Base-by-base conservation (phyloP, 371 early-diverging fungal species). In the Circinella minor region DNA sequence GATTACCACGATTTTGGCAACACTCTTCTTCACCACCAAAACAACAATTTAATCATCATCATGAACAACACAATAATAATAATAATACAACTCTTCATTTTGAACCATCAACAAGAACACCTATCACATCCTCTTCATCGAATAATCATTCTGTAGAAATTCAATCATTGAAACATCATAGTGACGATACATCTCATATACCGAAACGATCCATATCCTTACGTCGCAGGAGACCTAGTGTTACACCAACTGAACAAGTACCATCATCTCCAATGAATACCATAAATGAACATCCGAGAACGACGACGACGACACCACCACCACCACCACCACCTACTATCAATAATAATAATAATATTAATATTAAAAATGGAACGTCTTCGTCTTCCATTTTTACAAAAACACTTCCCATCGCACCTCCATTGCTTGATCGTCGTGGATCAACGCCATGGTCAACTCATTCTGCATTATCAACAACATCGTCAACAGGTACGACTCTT, bases 1-100 rank as follows among this genome's bases (percentile, higher is more conserved):
- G 63, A 8, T 18, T 63, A 2, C 63, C 47, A 4, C 43, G 47
- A 27, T 63, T 63, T 46, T 63, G 63, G 63, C 63, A 63, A 34
- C 63, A 63, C 20, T 17, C 36, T n/a, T 20, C 18, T 15, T 17
- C 62, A 62, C 18, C 62, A 62, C 57, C 57, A 8, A 34, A 57
- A 17, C 51, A 51, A 47, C 15, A 8, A 51, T 51, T n/a, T 1
- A 11, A 43, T 51, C 0, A 5, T n/a, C 51, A n/a, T 13, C 51
- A 51, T 13, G 17, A 27, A 27, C 2, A n/a, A n/a, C 2, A 27
- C 27, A 27, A 27, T n/a, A n/a, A 49, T 49, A 51, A 8, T 1
- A 51, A 5, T 15, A n/a, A 2, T 51, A 15, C 43, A 9, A 43
- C 43, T 43, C 27, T 27, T 27, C 27, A 2, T 27, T 27, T 27